phyloP scores from a whole-genome alignment of 306 rosid genomes.

The Adenanthera pavonina region DNA sequence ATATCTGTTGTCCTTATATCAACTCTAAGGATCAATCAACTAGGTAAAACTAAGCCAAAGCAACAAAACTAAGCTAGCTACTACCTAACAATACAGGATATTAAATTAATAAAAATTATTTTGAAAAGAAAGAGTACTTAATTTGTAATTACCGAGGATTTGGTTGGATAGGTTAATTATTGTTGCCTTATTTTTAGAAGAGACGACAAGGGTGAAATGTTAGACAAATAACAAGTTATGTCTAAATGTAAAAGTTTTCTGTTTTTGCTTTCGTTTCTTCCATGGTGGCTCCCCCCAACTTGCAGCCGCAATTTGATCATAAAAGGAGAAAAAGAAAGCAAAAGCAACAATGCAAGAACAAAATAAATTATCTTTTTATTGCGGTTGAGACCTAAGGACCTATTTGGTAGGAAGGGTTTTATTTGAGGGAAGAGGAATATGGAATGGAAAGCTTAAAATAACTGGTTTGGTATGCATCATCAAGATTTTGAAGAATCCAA shows the following conservation, averaged over 20 bases:
- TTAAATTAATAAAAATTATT: too few species aligned
- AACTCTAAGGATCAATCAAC: too few species aligned
- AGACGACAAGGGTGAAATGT: constrained; percentile 13
- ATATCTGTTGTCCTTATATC: too few species aligned
- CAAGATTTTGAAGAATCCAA: too few species aligned
- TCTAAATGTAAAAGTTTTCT: neutral
- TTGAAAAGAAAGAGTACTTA: too few species aligned
- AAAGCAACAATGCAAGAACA: constrained; percentile 5
- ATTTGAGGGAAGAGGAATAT: too few species aligned
- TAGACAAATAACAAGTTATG: constrained; percentile 15
- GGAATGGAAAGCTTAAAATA: too few species aligned
- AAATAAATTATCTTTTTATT: constrained; percentile 7
- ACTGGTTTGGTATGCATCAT: too few species aligned
- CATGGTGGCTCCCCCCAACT: constrained; percentile 27
- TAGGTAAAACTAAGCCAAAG: too few species aligned
- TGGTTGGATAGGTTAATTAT: constrained; percentile 40
- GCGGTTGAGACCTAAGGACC: neutral
- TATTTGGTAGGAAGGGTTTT: too few species aligned
- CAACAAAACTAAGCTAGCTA: too few species aligned
- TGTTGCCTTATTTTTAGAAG: constrained; percentile 2
- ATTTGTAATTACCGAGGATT: neutral
- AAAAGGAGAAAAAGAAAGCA: constrained; percentile 1
- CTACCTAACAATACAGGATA: too few species aligned
- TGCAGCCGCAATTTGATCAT: constrained; percentile 31
- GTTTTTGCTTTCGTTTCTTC: neutral